Conservation (phyloP, 257 asterid species). For the Solanum raphanifolium region DNA sequence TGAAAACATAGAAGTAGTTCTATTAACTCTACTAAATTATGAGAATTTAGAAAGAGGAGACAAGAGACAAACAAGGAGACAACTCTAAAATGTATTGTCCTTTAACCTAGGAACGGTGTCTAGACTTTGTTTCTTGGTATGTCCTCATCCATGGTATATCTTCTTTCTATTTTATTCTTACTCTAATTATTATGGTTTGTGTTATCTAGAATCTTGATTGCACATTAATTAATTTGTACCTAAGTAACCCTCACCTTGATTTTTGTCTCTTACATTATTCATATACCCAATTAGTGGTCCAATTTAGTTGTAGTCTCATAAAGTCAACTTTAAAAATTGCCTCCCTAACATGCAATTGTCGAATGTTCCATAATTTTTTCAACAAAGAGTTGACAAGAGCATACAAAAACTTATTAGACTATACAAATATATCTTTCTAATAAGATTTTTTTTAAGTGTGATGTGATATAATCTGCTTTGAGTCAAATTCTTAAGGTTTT, state of each 20-base stretch:
- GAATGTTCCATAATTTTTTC: not conserved
- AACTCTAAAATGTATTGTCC: not conserved
- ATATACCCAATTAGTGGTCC: not conserved
- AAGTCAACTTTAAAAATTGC: not conserved
- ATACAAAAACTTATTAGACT: not conserved
- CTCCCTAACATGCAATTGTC: not conserved
- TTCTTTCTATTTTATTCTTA: not conserved
- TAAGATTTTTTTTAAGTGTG: not conserved
- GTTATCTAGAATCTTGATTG: not conserved
- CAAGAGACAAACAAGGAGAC: not conserved
- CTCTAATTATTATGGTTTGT: not conserved
- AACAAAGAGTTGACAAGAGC: not conserved
- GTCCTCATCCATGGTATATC: not conserved
- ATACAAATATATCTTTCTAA: not conserved
- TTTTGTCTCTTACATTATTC: not conserved
- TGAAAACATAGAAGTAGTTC: not conserved
- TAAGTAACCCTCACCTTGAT: not conserved
- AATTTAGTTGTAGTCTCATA: not conserved
- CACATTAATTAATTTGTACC: not conserved
- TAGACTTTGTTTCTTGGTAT: not conserved
- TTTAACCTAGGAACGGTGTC: not conserved
- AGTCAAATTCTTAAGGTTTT: not conserved
- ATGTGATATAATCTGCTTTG: not conserved
- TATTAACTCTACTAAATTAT: not conserved
- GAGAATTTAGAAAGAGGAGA: not conserved